Base-by-base conservation (phyloP, 2,329 filamentous ascomycete genomes). In the Nannizzia gypsea region DNA sequence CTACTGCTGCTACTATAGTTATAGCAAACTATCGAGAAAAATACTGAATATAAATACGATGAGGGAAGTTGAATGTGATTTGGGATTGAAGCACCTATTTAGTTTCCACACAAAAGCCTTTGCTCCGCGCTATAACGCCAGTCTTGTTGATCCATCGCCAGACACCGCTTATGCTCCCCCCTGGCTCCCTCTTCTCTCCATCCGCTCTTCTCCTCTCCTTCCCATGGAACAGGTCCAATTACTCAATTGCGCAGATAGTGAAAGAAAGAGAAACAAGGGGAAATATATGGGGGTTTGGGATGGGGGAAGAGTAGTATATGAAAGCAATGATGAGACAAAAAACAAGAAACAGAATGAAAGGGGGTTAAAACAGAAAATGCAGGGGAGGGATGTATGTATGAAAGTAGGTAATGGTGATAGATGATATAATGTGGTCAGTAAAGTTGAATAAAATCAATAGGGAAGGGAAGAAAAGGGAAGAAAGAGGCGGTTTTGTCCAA, bases 131-230 rank as follows among this genome's bases (percentile, higher is more conserved):
- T 59, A 55, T n/a, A 65, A 64, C 57, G 60, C 57, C 58, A 57
- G 42, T 50, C n/a, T 52, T 52, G 56, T 58, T 59, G 24, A 60
- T 31, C 40, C 38, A 65, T 71, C 68, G 67, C 70, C 69, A 68
- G 66, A 67, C 70, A 67, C 69, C 50, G 20, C 26, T 31, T 54
- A 54, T 54, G 50, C 50, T 54, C 24, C 20, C 44, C 31, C 48
- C 11, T 24, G 20, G 31, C 38, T 42, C 31, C 13, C 46, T 34
- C 50, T 26, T 34, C 28, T 36, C 50, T 17, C 50, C 69, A 59
- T 67, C 63, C 66, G 66, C 64, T 64, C 65, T 61, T 11, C 62
- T 61, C 60, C 63, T 59, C 56, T 62, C 54, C 61, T 63, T 60
- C 57, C 26, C 11, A 26, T 31, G 28, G 28, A n/a, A 42, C 20